A percentile compares a stretch with the other conserved stretches of the same genome.
Conservation (phyloP, 2,329 filamentous ascomycete species). For the Colletotrichum caudatum region DNA sequence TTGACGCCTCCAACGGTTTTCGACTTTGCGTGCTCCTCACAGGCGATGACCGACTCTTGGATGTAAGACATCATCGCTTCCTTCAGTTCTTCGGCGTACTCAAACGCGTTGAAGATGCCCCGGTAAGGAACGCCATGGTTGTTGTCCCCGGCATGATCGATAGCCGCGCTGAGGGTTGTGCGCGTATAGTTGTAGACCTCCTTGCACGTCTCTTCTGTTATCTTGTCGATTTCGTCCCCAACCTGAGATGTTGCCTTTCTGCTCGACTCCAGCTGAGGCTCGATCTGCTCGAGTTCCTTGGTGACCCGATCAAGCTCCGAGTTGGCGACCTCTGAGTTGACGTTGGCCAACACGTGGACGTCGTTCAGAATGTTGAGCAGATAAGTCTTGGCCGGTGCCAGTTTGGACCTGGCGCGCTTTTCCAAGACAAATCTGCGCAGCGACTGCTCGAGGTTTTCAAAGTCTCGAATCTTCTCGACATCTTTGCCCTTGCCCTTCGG, state of each 20-base stretch:
- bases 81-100: constrained; percentile 94
- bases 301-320: constrained; percentile 87
- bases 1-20: constrained; percentile 86
- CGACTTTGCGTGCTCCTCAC: constrained; percentile 86
- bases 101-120: constrained; percentile 85
- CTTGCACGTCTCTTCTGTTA: constrained; percentile 86
- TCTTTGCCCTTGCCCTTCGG: constrained; percentile 86
- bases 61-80: constrained; percentile 92
- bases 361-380: constrained; percentile 93
- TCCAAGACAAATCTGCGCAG: constrained; percentile 93
- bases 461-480: constrained; percentile 88
- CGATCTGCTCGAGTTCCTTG: constrained; percentile 82
- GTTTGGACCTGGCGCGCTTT: constrained; percentile 93
- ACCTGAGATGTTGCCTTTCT: constrained; percentile 84
- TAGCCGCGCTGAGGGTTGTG: constrained; percentile 78
- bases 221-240: constrained; percentile 82
- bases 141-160: constrained; percentile 79
- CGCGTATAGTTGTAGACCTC: constrained; percentile 89
- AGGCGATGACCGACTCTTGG: constrained; percentile 79
- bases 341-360: constrained; percentile 81
- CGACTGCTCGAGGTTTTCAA: constrained; percentile 89
- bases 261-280: constrained; percentile 86
- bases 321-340: constrained; percentile 89
- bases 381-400: constrained; percentile 95
- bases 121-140: constrained; percentile 89